These are phyloP conservation scores for Yarrowia keelungensis DNA, from an alignment of 805 yeast species.

Conservation along the genomic window DNA sequence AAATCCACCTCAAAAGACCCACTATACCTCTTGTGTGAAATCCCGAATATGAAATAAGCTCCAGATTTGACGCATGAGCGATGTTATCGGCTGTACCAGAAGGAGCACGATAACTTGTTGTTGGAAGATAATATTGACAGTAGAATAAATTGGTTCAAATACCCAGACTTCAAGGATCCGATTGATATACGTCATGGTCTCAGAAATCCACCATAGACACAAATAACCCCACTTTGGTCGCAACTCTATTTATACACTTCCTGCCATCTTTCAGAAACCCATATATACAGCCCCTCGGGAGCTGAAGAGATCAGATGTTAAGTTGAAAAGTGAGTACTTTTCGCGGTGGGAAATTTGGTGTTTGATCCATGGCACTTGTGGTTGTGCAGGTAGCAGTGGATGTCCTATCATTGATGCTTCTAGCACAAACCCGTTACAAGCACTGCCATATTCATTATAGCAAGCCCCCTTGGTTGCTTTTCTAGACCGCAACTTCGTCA, in stretches of 20 bases:
- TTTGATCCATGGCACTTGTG: too few species aligned
- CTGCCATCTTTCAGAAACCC: slow-evolving; percentile 21
- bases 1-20: too few species aligned
- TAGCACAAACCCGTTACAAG: background rate
- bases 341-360: too few species aligned
- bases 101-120: background rate
- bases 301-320: background rate
- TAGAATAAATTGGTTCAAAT: background rate
- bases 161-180: background rate
- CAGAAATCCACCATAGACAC: background rate
- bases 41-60: slow-evolving; percentile 1
- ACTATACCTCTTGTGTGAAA: background rate
- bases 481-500: background rate
- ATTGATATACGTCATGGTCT: background rate
- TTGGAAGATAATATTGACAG: background rate
- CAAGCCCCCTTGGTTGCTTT: background rate
- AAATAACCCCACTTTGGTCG: slow-evolving; percentile 5
- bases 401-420: background rate
- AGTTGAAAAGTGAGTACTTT: slow-evolving; percentile 14
- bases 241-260: slow-evolving; percentile 18
- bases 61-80: slow-evolving; percentile 16
- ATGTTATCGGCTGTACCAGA: background rate
- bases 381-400: background rate
- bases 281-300: slow-evolving; percentile 23
- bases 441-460: background rate